These are phyloP conservation scores for Podila clonocystis DNA, from an alignment of 192 early-diverging fungal genomes.

Conservation along the genomic window DNA sequence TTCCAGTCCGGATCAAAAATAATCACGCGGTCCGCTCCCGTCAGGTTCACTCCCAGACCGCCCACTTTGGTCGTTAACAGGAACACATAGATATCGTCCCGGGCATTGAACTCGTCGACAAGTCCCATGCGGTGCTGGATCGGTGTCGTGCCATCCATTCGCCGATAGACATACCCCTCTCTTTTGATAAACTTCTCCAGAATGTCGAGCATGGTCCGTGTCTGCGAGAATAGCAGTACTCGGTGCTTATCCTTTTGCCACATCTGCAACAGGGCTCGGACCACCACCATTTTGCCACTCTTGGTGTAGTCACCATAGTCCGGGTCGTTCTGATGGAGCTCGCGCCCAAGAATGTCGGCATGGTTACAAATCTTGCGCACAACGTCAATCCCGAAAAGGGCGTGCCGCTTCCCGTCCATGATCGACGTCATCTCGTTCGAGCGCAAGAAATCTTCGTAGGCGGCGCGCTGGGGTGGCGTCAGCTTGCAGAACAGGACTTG, in stretches of 20 bases:
- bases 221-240: conserved; percentile 94
- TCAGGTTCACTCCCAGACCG: conserved; percentile 95
- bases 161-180: conserved; percentile 71
- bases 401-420: conserved; percentile 81
- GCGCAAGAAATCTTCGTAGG: conserved; percentile 79
- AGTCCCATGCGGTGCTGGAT: conserved; percentile 85
- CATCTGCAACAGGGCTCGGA: conserved; percentile 82
- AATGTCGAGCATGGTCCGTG: conserved; percentile 95
- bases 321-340: conserved; percentile 43
- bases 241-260: conserved; percentile 89
- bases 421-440: conserved; percentile 82
- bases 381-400: conserved; percentile 90
- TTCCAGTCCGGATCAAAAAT: conserved; percentile 99
- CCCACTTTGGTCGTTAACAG: conserved; percentile 98
- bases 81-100: conserved; percentile 82
- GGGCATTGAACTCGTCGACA: conserved; percentile 87
- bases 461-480: conserved; percentile 73
- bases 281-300: conserved; percentile 93
- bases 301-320: conserved; percentile 70
- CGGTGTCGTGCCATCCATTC: conserved; percentile 97
- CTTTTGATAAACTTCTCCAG: conserved; percentile 78
- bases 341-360: conserved; percentile 74
- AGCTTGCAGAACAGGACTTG: conserved; percentile 94
- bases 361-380: conserved; percentile 98
- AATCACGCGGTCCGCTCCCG: conserved; percentile 92